A percentile compares a stretch with the other conserved stretches of the same genome.
Conservation (phyloP, 1,284 basidiomycete genomes). For the Puccinia novopanici region DNA sequence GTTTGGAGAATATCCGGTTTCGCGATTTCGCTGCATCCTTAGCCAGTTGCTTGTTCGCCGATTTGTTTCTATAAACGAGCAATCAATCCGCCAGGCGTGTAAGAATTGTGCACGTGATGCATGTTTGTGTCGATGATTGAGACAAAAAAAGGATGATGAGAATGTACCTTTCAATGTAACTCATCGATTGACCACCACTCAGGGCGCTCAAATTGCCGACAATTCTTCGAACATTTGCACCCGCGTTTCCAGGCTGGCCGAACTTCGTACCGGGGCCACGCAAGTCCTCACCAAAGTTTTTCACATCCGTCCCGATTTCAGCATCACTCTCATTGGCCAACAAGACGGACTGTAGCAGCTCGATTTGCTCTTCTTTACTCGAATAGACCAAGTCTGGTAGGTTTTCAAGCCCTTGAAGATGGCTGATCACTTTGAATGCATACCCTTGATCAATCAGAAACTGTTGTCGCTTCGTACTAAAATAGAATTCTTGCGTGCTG, state of each 20-base stretch:
- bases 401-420: conserved; percentile 85
- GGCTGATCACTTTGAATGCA: conserved; percentile 98
- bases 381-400: conserved; percentile 88
- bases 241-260: conserved; percentile 35
- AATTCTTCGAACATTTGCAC: conserved; percentile 55
- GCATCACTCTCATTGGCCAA: conserved; percentile 88
- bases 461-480: conserved; percentile 97
- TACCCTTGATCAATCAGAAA: conserved; percentile 98
- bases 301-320: conserved; percentile 74
- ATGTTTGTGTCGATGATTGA: conserved; percentile 4
- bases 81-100: conserved; percentile 2
- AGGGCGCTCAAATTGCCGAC: conserved; percentile 59
- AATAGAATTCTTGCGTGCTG: conserved; percentile 95
- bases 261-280: conserved; percentile 16
- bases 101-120: not conserved
- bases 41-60: conserved; percentile 57
- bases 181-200: conserved; percentile 59
- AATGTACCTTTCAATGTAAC: conserved; percentile 56
- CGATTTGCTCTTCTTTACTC: conserved; percentile 88
- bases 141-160: not conserved
- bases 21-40: conserved; percentile 53
- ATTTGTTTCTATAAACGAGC: conserved; percentile 55
- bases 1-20: conserved; percentile 46
- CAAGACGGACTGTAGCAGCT: conserved; percentile 86
- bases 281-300: conserved; percentile 63